A percentile compares a stretch with the other conserved stretches of the same genome.
Evolutionary conservation across 2,329 filamentous ascomycete species (phyloP).

Genomic region (Corinectria fuckeliana): DNA sequence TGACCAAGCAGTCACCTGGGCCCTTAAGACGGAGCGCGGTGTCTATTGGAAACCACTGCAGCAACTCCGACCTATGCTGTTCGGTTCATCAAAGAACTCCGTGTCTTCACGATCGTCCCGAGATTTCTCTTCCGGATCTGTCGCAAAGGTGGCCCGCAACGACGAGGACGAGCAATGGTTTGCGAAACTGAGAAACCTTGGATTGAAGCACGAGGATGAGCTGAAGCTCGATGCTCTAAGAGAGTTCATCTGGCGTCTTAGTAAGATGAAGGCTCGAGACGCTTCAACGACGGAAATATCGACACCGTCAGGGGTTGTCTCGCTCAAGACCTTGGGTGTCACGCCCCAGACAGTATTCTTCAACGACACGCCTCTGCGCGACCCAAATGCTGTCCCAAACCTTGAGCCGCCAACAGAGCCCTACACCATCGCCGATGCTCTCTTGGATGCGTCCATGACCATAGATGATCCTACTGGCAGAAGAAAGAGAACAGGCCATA

Average conservation of each 20-base stretch:
- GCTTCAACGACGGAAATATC: conserved; percentile 44
- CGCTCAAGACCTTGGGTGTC: conserved; percentile 76
- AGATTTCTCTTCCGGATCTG: conserved; percentile 61
- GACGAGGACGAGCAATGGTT: conserved; percentile 97
- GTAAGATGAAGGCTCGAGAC: conserved; percentile 71
- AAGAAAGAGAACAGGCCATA: conserved; percentile 58
- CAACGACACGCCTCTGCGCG: conserved; percentile 71
- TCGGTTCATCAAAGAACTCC: conserved; percentile 65
- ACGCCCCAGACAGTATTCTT: conserved; percentile 92
- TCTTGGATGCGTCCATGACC: conserved; percentile 89
- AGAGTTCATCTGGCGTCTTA: conserved; percentile 90
- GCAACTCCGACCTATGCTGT: conserved; percentile 68
- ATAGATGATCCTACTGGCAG: conserved; percentile 72
- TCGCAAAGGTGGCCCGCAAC: conserved; percentile 74
- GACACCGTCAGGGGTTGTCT: conserved; percentile 59
- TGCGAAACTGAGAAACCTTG: conserved; percentile 81
- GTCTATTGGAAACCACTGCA: conserved; percentile 85
- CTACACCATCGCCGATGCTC: conserved; percentile 87
- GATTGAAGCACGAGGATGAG: conserved; percentile 83
- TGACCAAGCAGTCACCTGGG: conserved; percentile 88
- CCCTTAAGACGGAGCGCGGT: conserved; percentile 78
- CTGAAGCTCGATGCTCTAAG: conserved; percentile 84
- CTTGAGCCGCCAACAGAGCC: conserved; percentile 49
- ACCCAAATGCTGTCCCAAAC: conserved; percentile 43
- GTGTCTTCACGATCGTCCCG: conserved; percentile 56